phyloP scores from a whole-genome alignment of 805 yeast species.

The Torulaspora indica region DNA sequence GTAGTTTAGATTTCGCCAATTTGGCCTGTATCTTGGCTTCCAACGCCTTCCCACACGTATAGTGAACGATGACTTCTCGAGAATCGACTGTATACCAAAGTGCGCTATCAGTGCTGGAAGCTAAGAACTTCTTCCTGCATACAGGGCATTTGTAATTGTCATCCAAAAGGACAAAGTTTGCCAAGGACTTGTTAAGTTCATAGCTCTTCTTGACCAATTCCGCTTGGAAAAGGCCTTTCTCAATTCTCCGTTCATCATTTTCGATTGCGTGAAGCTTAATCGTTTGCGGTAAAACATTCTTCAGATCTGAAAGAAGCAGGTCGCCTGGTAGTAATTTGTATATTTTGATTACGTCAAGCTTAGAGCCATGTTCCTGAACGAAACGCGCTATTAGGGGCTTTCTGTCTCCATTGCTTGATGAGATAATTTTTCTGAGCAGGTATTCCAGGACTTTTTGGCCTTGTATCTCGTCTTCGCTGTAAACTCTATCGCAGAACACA shows the following conservation, averaged over 20 bases:
- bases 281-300: slow-evolving; percentile 43
- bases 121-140: slow-evolving; percentile 44
- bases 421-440: slow-evolving; percentile 39
- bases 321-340: slow-evolving; percentile 49
- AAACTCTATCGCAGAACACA: slow-evolving; percentile 52
- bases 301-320: slow-evolving; percentile 43
- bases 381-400: slow-evolving; percentile 18
- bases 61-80: slow-evolving; percentile 25
- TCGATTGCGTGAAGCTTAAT: slow-evolving; percentile 40
- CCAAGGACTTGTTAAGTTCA: slow-evolving; percentile 39
- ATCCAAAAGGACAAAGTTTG: slow-evolving; percentile 37
- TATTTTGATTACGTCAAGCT: slow-evolving; percentile 30
- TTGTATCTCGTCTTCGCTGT: slow-evolving; percentile 33
- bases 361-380: slow-evolving; percentile 27
- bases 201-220: slow-evolving; percentile 47
- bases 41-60: slow-evolving; percentile 27
- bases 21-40: slow-evolving; percentile 16
- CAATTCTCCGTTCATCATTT: slow-evolving; percentile 41
- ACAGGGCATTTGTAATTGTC: slow-evolving; percentile 50
- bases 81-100: slow-evolving; percentile 18
- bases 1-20: slow-evolving; percentile 13
- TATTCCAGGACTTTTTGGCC: slow-evolving; percentile 44
- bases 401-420: slow-evolving; percentile 33
- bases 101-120: slow-evolving; percentile 19
- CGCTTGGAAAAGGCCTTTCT: slow-evolving; percentile 49